phyloP scores from a whole-genome alignment of 371 early-diverging fungal genomes.

The Lichtheimia ornata region DNA sequence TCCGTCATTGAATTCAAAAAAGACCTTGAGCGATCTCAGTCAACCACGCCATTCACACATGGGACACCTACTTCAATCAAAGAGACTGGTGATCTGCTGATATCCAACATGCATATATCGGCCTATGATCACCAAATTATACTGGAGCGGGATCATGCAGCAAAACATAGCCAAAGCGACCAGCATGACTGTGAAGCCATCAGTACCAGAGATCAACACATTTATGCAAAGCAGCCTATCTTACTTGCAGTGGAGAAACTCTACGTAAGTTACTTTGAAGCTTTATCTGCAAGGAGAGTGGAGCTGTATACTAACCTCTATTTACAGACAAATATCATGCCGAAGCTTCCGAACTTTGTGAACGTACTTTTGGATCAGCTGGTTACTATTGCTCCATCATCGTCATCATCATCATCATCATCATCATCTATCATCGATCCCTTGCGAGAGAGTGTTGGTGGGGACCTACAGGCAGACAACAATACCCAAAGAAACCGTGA shows the following conservation, averaged over 20 bases:
- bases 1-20: conserved; percentile 4
- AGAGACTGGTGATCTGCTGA: conserved; percentile 61
- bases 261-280: conserved; percentile 5
- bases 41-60: conserved; percentile 39
- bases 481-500: conserved; percentile 67
- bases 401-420: not conserved
- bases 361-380: conserved; percentile 43
- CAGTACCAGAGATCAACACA: too few relatives aligned
- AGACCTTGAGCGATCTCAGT: conserved; percentile 21
- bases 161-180: conserved; percentile 25
- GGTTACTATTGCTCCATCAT: conserved; percentile 26
- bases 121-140: conserved; percentile 61
- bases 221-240: too few relatives aligned
- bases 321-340: conserved; percentile 32
- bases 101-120: conserved; percentile 61
- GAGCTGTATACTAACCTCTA: too few relatives aligned
- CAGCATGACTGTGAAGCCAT: too few relatives aligned
- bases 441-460: not conserved
- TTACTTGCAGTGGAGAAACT: not conserved
- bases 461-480: conserved; percentile 32
- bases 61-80: conserved; percentile 54
- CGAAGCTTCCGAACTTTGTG: conserved; percentile 47
- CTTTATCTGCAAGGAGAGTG: too few relatives aligned
- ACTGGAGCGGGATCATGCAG: conserved; percentile 49
- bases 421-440: not conserved